Evolutionary conservation across 1,139 yeast species (phyloP).

Genomic region (Pichia norvegensis): DNA sequence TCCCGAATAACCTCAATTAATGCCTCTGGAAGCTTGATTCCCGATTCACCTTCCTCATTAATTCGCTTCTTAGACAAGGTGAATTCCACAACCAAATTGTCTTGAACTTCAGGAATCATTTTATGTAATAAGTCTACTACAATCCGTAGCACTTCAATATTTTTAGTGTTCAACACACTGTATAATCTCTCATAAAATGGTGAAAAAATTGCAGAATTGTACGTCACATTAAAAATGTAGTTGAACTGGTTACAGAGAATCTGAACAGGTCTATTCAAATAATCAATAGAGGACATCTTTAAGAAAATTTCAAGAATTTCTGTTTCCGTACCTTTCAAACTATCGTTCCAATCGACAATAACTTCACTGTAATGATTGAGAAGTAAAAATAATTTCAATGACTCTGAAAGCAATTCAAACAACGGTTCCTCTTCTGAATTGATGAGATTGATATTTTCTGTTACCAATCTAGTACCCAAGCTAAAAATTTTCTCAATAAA

Average conservation of each 20-base stretch:
- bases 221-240: constrained; percentile 25
- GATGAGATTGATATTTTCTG: constrained; percentile 45
- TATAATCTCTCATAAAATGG: constrained; percentile 17
- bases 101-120: constrained; percentile 40
- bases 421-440: constrained; percentile 16
- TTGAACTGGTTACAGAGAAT: constrained; percentile 33
- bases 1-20: constrained; percentile 28
- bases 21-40: constrained; percentile 32
- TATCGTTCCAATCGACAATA: constrained; percentile 32
- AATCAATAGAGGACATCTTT: constrained; percentile 23
- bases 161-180: constrained; percentile 20
- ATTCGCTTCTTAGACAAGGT: constrained; percentile 37
- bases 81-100: constrained; percentile 53
- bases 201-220: constrained; percentile 16
- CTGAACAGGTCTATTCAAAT: constrained; percentile 28
- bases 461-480: constrained; percentile 35
- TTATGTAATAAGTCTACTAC: constrained; percentile 33
- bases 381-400: constrained; percentile 38
- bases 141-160: constrained; percentile 33
- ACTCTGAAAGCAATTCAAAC: constrained; percentile 37
- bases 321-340: constrained; percentile 26
- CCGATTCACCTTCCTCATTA: constrained; percentile 19
- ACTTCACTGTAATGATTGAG: constrained; percentile 26
- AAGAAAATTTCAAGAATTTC: constrained; percentile 37
- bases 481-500: constrained; percentile 28